Percentiles rank a stretch among this genome's conserved stretches.
phyloP scores from a whole-genome alignment of 2,329 filamentous ascomycete species.

The Botrytis sinoallii region DNA sequence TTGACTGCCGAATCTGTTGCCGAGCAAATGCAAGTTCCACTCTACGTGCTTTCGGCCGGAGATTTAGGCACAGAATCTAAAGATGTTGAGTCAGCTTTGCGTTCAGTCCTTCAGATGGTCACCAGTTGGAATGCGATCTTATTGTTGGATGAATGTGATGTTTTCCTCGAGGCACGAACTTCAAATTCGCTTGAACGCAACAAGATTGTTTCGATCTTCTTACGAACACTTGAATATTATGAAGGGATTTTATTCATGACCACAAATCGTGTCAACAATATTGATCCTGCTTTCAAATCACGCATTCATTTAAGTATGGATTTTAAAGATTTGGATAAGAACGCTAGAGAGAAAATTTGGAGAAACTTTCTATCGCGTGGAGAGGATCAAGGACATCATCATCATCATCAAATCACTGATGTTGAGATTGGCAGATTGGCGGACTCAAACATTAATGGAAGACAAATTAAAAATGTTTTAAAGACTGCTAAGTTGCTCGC shows the following conservation, averaged over 20 bases:
- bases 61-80: slow-evolving; percentile 45
- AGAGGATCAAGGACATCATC: slow-evolving; percentile 28
- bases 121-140: slow-evolving; percentile 70
- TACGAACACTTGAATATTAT: slow-evolving; percentile 41
- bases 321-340: slow-evolving; percentile 28
- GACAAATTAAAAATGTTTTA: slow-evolving; percentile 40
- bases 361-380: slow-evolving; percentile 25
- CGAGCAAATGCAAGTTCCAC: slow-evolving; percentile 27
- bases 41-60: slow-evolving; percentile 41
- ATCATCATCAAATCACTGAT: slow-evolving; percentile 19
- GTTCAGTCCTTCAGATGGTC: slow-evolving; percentile 66
- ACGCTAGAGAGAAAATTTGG: slow-evolving; percentile 31
- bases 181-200: slow-evolving; percentile 42
- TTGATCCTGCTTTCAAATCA: slow-evolving; percentile 39
- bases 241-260: slow-evolving; percentile 43
- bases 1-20: slow-evolving; percentile 30
- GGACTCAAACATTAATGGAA: slow-evolving; percentile 35
- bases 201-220: slow-evolving; percentile 41
- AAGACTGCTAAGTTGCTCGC: slow-evolving; percentile 35
- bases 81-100: slow-evolving; percentile 38
- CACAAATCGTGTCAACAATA: slow-evolving; percentile 37
- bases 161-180: slow-evolving; percentile 45
- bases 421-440: slow-evolving; percentile 26
- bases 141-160: slow-evolving; percentile 68
- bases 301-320: slow-evolving; percentile 37